Evolutionary conservation across 163 green algal genomes (phyloP).

Genomic region (Prototheca wickerhamii): DNA sequence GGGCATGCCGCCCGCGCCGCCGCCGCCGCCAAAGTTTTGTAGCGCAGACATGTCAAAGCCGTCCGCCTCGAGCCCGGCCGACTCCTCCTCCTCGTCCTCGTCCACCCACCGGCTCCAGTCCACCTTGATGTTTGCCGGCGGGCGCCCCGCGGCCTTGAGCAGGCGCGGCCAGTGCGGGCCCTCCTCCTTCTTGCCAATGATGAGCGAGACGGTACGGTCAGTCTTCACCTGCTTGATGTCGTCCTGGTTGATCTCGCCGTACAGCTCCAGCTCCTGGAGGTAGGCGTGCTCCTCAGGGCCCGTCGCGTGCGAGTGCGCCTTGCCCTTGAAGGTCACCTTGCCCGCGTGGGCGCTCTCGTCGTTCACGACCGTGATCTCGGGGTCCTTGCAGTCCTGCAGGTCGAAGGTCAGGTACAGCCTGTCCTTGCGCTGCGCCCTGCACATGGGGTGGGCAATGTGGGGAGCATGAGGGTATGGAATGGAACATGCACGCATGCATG

Average conservation of each 20-base stretch:
- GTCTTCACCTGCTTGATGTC: slow-evolving; percentile 43
- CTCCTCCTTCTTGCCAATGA: slow-evolving; percentile 59
- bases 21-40: not conserved
- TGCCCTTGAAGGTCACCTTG: slow-evolving; percentile 46
- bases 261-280: slow-evolving; percentile 54
- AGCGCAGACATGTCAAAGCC: slow-evolving; percentile 5
- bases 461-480: not conserved
- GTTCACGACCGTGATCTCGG: slow-evolving; percentile 28
- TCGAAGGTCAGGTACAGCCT: slow-evolving; percentile 74
- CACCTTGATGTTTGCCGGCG: slow-evolving; percentile 59
- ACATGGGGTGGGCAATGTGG: not conserved
- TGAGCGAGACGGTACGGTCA: slow-evolving; percentile 43
- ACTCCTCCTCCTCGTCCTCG: slow-evolving; percentile 65
- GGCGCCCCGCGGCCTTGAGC: slow-evolving; percentile 50
- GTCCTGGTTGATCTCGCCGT: slow-evolving; percentile 46
- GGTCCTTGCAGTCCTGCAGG: slow-evolving; percentile 50
- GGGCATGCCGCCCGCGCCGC: slow-evolving; percentile 19
- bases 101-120: slow-evolving; percentile 77
- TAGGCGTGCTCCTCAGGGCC: slow-evolving; percentile 52
- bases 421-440: slow-evolving; percentile 58
- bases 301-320: slow-evolving; percentile 37
- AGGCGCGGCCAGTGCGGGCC: slow-evolving; percentile 66
- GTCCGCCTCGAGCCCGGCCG: slow-evolving; percentile 13
- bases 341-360: slow-evolving; percentile 32
- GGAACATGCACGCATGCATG: not conserved